Evolutionary conservation across 140 eudicot species (phyloP).

Genomic region (Cichorium intybus): DNA sequence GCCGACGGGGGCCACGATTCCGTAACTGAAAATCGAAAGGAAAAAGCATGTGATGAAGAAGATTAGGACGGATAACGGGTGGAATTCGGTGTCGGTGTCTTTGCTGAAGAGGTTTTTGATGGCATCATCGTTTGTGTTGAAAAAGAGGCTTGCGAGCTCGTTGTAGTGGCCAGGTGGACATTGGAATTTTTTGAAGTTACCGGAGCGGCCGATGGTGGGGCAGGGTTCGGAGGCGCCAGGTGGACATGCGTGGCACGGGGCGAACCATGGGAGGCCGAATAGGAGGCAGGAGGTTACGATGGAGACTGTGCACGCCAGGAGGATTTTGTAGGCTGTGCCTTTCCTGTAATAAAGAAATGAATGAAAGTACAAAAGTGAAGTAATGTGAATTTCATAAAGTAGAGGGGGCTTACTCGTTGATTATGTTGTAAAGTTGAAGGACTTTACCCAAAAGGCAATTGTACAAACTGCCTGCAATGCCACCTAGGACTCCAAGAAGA

Average conservation of each 20-base stretch:
- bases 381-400: not conserved
- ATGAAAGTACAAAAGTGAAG: not conserved
- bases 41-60: constrained; percentile 72
- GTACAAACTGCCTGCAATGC: constrained; percentile 72
- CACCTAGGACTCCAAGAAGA: constrained; percentile 78
- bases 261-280: constrained; percentile 86
- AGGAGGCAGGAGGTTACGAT: constrained; percentile 73
- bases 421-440: constrained; percentile 58
- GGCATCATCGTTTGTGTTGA: constrained; percentile 94
- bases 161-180: constrained; percentile 81
- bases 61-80: constrained; percentile 48
- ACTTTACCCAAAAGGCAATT: constrained; percentile 61
- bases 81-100: constrained; percentile 73
- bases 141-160: constrained; percentile 87
- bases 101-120: constrained; percentile 84
- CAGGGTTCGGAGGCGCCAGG: constrained; percentile 67
- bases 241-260: constrained; percentile 82
- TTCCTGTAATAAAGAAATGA: constrained; percentile 49
- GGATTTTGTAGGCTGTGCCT: constrained; percentile 54
- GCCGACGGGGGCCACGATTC: constrained; percentile 83
- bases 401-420: constrained; percentile 60
- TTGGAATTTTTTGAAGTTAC: constrained; percentile 90
- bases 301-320: constrained; percentile 75
- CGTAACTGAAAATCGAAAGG: constrained; percentile 80
- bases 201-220: constrained; percentile 91